phyloP scores from a whole-genome alignment of 208 protist species.

The Trypanosoma lewisi region DNA sequence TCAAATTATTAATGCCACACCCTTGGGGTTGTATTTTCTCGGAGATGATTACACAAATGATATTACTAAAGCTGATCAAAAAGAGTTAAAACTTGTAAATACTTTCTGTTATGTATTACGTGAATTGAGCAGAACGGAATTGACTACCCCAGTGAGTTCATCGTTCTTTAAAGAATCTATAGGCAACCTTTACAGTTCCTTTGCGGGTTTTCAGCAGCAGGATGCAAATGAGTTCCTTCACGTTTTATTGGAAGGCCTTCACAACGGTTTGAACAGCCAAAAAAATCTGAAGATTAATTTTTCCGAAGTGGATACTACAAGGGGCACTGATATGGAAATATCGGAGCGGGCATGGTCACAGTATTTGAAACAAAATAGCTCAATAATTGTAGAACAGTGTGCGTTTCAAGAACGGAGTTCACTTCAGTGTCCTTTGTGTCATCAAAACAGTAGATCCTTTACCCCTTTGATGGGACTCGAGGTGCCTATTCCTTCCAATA shows the following conservation, averaged over 20 bases:
- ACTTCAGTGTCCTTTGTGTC: conserved; percentile 67
- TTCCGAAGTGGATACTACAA: conserved; percentile 69
- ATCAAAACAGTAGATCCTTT: conserved; percentile 57
- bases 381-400: conserved; percentile 89
- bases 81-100: conserved; percentile 43
- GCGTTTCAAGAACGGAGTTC: conserved; percentile 78
- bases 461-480: conserved; percentile 60
- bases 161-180: conserved; percentile 79
- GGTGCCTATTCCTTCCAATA: conserved; percentile 56
- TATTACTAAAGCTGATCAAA: conserved; percentile 31
- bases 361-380: conserved; percentile 88
- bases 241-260: conserved; percentile 88
- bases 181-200: conserved; percentile 62
- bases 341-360: conserved; percentile 72
- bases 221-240: conserved; percentile 93
- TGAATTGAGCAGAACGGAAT: conserved; percentile 63
- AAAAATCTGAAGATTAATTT: conserved; percentile 22
- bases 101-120: conserved; percentile 79
- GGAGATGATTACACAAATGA: conserved; percentile 55
- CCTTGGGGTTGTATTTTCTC: conserved; percentile 89
- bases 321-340: conserved; percentile 67
- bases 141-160: conserved; percentile 61
- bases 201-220: conserved; percentile 81
- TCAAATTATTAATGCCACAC: conserved; percentile 81
- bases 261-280: conserved; percentile 88